A percentile compares a stretch with the other conserved stretches of the same genome.
phyloP scores from a whole-genome alignment of 208 protist species.

The Phytomonas francai region DNA sequence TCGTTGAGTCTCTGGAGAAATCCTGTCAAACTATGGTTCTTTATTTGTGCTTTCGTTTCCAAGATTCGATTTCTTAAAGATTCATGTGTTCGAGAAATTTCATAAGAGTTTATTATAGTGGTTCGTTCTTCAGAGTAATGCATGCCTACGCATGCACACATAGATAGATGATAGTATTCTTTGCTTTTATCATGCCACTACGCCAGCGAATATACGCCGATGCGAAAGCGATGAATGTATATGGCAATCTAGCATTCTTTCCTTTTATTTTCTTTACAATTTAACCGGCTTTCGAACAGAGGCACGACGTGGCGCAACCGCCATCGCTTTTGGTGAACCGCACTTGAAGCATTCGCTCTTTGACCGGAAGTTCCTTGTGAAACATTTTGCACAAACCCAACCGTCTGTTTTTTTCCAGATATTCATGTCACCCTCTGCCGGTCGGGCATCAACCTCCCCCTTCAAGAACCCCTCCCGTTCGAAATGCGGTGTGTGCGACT shows the following conservation, averaged over 20 bases:
- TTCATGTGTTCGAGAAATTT: background rate
- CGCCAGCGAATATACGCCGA: background rate
- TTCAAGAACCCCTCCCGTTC: constrained; percentile 76
- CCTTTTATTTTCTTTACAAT: constrained; percentile 22
- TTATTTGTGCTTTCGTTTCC: background rate
- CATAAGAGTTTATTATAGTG: background rate
- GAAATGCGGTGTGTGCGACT: constrained; percentile 30
- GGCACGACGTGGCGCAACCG: constrained; percentile 23
- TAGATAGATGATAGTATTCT: background rate
- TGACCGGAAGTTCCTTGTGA: constrained; percentile 65
- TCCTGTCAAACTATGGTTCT: background rate
- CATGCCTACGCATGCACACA: background rate
- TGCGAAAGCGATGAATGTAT: constrained; percentile 3
- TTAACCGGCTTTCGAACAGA: constrained; percentile 68
- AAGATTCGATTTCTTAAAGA: background rate
- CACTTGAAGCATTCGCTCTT: constrained; percentile 73
- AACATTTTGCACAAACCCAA: constrained; percentile 83
- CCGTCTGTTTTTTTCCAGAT: constrained; percentile 40
- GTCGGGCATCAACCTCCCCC: constrained; percentile 9
- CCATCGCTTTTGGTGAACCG: constrained; percentile 46
- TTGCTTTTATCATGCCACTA: background rate
- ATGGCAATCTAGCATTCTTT: background rate
- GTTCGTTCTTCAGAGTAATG: background rate
- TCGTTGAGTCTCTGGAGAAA: background rate
- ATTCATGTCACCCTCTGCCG: constrained; percentile 34